Evolutionary conservation across 805 yeast species (phyloP), one percentile per base, ranked within the genome.

Genomic region (Schizosaccharomyces cryophilus): DNA sequence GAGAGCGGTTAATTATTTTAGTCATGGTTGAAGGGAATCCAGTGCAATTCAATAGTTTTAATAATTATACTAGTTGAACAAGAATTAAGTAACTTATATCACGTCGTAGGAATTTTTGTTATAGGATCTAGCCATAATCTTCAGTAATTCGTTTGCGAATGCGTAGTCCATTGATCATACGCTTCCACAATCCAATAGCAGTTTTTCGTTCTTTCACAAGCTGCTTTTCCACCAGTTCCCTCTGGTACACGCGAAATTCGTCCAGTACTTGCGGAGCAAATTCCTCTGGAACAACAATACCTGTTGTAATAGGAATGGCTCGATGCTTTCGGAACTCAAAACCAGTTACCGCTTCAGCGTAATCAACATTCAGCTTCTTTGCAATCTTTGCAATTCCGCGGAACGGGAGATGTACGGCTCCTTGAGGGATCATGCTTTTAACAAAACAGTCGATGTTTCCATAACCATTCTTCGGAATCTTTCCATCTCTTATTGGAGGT

Each of bases 381-480:
- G 95, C 95, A 0, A 97, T 96, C 59, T 75, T 75, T 47, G 78
- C 80, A 0, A 85, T 80, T 62, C 76, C 70, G 47, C 66, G 64
- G 35, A 63, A 78, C 76, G 65, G 73, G 5, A 88, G 72, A 61
- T 86, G 78, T 11, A 73, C 77, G 7, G 86, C 94, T 26, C 90
- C 89, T 19, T 72, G 75, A 0, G 98, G 98, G 1, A 90, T 72
- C 97, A 90, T 90, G 54, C 80, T 73, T 0, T 82, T 79, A 0
- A 78, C 78, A 70, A 85, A 90, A 1, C 88, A 71, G 66, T 90
- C 97, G 60, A 90, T 78, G 64, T 90, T 88, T 0, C 95, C 94
- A 69, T 74, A 90, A 1, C 82, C 81, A 68, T 87, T 87, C 65
- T 81, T 84, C 2, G 84, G 81, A 6, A 90, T 79, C 42, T 73